Base-by-base conservation (phyloP, 768 basidiomycete genomes). In the Lentinula lateritia region DNA sequence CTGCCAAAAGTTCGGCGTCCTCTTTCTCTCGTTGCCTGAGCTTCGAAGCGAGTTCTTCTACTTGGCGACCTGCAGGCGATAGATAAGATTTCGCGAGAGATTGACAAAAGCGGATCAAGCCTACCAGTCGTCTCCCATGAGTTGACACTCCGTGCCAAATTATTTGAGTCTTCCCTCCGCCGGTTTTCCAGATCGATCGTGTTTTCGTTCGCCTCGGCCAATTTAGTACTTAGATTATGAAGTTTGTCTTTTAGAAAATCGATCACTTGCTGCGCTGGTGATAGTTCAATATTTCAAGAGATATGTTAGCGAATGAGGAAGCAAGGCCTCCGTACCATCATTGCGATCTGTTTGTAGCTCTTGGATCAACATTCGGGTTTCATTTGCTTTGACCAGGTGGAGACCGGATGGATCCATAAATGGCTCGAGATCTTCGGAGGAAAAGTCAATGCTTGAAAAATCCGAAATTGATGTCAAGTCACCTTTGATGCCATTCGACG, bases 171-270 rank as follows among this genome's bases (percentile, higher is more conserved):
- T 18, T 64, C 57, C n/a, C 42, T 52, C 41, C 56, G 53, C 45
- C 53, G 58, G 5, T 56, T 65, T 63, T 81, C 79, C 6, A 81
- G 67, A 34, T 80, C 78, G 5, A 66, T 52, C 13, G 76, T 66
- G 9, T 76, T 77, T 43, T 67, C 65, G 59, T 72, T 78, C 1
- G 78, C 73, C 62, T 80, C 79, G n/a, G 74, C 69, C 3, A 82
- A 65, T 42, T 81, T 78, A 6, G 74, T 67, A 12, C 77, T 75
- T 63, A 79, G 73, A 18, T 68, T 69, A 43, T 78, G 73, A 3
- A 82, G 67, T 61, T 78, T 78, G 53, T 80, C 78, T 13, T 80
- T 79, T 5, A 81, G 72, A n/a, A 82, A 65, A 54, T 81, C 78
- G 34, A 76, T 72, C 42, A 82, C 80, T 68, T 82, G 78, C 60